Evolutionary conservation across 140 eudicot species (phyloP), one percentile per base, ranked within the genome.

Genomic region (Anethum foeniculum): DNA sequence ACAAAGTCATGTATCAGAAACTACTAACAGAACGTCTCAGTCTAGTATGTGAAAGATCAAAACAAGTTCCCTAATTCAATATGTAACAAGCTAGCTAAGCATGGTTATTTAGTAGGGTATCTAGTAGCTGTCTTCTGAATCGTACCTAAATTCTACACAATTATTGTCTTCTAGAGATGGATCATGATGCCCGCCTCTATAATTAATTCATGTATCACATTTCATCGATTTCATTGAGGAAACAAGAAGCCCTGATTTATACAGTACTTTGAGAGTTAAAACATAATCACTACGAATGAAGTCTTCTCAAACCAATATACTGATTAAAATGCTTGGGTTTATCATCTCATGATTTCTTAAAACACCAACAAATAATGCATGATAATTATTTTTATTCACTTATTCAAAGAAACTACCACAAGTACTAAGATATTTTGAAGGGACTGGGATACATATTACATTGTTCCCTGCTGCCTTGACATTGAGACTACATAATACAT

Each of bases 141-240:
- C 71, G 73, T 75, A 54, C 83, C 77, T 78, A 80, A 71, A 34
- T 32, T 19, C 76, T 36, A 38, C 32, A 78, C 67, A 81, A 85
- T 79, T 85, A 82, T 64, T 65, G 11, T 56, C 77, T 80, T 47
- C 54, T 65, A 38, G 48, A 54, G 71, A 85, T 78, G 81, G 87
- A 85, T 81, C 78, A 80, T 71, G 86, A 82, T 74, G 86, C 84
- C 92, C 89, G 83, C 91, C 94, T 93, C 87, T 77, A 84, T 34
- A 83, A 87, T 86, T 85, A 77, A 88, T 86, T 86, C 46, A 75
- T 77, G 82, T 88, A 79, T 93, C 97, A 93, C 97, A 93, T 91
- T 44, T 97, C 97, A 88, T 93, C 95, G 86, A 51, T 84, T 83
- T 90, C 92, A 93, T 93, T 86, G 93, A 91, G 82, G 84, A 91